Conservation (phyloP, 2,329 filamentous ascomycete species). For the Elsinoe arachidis region DNA sequence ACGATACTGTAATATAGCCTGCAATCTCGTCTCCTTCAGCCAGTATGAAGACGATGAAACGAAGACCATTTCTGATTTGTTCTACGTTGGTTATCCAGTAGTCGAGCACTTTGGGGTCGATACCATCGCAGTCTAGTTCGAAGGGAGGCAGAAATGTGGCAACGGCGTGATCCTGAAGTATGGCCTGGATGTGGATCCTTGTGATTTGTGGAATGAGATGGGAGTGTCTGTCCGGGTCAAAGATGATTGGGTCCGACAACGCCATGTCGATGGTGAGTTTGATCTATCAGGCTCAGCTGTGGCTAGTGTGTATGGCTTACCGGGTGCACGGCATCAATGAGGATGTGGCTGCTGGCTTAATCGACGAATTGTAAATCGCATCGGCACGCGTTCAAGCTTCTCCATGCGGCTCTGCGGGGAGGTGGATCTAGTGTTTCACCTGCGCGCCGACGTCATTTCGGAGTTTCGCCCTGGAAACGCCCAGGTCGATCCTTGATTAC, state of each 20-base stretch:
- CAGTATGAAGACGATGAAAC: conserved; percentile 40
- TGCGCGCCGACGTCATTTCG: neutral
- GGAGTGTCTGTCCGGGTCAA: conserved; percentile 25
- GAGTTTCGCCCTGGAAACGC: conserved; percentile 1
- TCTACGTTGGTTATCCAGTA: conserved; percentile 50
- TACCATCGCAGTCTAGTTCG: conserved; percentile 33
- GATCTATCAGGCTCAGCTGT: neutral
- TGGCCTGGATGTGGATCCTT: conserved; percentile 50
- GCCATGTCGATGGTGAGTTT: neutral
- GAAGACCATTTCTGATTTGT: conserved; percentile 38
- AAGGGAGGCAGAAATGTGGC: conserved; percentile 54
- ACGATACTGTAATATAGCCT: conserved; percentile 48
- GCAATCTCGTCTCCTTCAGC: conserved; percentile 30
- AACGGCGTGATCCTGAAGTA: conserved; percentile 48
- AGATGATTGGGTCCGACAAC: neutral
- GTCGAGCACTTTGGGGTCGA: conserved; percentile 38
- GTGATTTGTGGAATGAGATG: conserved; percentile 50
- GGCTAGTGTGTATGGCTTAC: too few relatives aligned
- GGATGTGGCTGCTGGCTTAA: too few relatives aligned
- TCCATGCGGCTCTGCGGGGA: too few relatives aligned
- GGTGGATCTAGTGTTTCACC: neutral
- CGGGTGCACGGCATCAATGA: too few relatives aligned
- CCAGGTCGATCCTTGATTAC: conserved; percentile 9
- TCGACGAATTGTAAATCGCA: too few relatives aligned
- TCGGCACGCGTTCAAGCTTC: too few relatives aligned